Percentiles rank a stretch among this genome's conserved stretches.
phyloP scores from a whole-genome alignment of 208 protist genomes.

The Naegleria gruberi region DNA sequence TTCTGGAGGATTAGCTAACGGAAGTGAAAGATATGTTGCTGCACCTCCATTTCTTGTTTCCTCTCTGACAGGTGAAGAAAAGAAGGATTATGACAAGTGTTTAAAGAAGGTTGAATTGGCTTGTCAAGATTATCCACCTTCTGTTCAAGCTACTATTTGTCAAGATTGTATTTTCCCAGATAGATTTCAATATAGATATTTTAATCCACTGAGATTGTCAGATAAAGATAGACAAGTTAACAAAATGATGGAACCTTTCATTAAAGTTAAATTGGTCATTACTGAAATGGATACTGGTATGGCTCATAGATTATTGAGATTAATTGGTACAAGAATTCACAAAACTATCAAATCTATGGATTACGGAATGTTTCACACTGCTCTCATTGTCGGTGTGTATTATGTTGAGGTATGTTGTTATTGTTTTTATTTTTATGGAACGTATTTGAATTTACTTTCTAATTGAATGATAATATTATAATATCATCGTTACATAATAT shows the following conservation, averaged over 20 bases:
- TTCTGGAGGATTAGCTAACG: no score
- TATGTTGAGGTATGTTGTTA: no score
- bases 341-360: neutral
- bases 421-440: no score
- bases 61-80: neutral
- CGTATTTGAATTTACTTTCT: no score
- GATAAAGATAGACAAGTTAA: neutral
- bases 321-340: neutral
- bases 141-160: neutral
- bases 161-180: slow-evolving; percentile 4
- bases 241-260: neutral
- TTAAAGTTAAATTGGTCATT: slow-evolving; percentile 1
- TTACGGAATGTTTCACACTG: neutral
- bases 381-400: neutral
- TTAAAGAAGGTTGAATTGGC: neutral
- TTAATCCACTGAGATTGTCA: neutral
- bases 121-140: neutral
- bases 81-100: neutral
- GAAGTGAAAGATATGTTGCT: neutral
- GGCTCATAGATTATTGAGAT: neutral
- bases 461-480: no score
- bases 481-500: no score
- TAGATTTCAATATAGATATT: slow-evolving; percentile 4
- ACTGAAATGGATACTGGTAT: slow-evolving; percentile 3
- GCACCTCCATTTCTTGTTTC: neutral